Base-by-base conservation (phyloP, 2,329 filamentous ascomycete genomes). In the Helminthosporium solani region DNA sequence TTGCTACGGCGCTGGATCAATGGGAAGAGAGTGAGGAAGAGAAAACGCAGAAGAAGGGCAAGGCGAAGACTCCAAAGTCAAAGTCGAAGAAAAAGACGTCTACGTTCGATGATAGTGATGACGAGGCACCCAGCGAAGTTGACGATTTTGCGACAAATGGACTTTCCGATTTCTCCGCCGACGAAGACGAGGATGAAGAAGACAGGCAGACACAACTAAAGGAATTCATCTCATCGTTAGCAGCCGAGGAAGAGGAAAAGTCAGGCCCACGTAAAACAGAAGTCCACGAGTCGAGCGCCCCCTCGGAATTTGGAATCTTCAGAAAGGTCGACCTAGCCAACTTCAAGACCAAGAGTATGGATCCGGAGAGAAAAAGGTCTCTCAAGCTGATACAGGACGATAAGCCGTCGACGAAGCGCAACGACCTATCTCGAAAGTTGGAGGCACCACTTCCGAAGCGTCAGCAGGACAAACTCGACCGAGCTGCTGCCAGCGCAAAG, bases 391-490 rank as follows among this genome's bases (percentile, higher is more conserved):
- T 91, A 63, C 80, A 77, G 52, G 84, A 82, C 61, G 82, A 85
- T 54, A 83, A 82, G 56, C 72, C 30, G 7, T 42, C 70, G 75
- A 83, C 75, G 54, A 83, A 77, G 51, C 70, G 73, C 49, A 77
- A 58, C 43, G 79, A 80, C 14, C 74, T 81, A 28, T 75, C 79
- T 20, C 81, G 84, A 43, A 95, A 90, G 70, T 79, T 97, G 3
- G 84, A 87, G 23, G 87, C 91, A 2, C 91, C 92, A 12, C 78
- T 96, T 4, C 83, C 89, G 1, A 90, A 88, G 66, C 82, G 91
- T 50, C 87, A 95, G 59, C 92, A 97, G 69, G 90, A 91, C 64
- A 84, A 85, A 40, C 73, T 96, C 14, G 86, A 95, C 61, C 88
- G 94, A 41, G 77, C 78, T 42, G 90, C 84, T 19, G 94, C 94